phyloP scores from a whole-genome alignment of 768 basidiomycete species.

The Podaxis carcinomalis region DNA sequence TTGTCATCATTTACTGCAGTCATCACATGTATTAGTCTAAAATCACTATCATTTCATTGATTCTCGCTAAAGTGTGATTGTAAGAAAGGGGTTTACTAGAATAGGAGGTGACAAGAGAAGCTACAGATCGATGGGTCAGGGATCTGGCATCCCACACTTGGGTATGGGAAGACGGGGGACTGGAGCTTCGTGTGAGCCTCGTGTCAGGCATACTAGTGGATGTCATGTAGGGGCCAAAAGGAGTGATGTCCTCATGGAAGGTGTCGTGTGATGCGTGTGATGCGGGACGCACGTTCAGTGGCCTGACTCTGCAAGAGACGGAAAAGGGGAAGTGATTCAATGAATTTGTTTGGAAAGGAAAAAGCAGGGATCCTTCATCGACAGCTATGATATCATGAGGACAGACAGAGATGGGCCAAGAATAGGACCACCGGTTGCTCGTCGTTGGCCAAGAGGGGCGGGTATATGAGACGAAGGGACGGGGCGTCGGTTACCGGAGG shows the following conservation, averaged over 20 bases:
- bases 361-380: background rate
- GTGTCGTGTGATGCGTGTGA: background rate
- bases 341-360: background rate
- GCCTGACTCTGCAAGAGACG: background rate
- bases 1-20: slow-evolving; percentile 19
- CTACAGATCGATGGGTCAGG: background rate
- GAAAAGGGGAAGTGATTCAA: slow-evolving; percentile 1
- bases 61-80: background rate
- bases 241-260: background rate
- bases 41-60: background rate
- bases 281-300: background rate
- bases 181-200: slow-evolving; percentile 11
- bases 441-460: background rate
- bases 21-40: slow-evolving; percentile 8
- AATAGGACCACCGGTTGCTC: background rate
- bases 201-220: background rate
- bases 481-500: background rate
- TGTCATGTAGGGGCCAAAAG: background rate
- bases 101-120: background rate
- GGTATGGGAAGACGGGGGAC: background rate
- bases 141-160: background rate
- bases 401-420: background rate
- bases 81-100: background rate
- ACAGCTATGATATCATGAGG: background rate
- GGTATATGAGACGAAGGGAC: background rate